Conservation (phyloP, 768 basidiomycete genomes). For the Melanogaster broomeanus region DNA sequence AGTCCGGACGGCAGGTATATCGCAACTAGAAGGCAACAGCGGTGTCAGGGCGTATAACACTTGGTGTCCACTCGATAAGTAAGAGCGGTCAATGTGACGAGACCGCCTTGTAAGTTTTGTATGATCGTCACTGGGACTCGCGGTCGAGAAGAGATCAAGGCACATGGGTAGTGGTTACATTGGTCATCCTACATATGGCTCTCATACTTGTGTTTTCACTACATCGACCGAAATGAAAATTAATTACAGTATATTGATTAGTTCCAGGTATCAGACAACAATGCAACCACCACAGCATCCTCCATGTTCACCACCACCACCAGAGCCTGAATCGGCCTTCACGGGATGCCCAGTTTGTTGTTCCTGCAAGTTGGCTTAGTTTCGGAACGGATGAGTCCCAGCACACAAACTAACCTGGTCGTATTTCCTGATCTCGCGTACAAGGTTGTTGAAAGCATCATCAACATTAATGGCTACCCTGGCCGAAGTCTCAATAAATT, state of each 20-base stretch:
- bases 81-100: conserved; percentile 64
- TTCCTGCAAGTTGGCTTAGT: conserved; percentile 44
- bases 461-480: conserved; percentile 97
- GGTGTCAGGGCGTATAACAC: conserved; percentile 76
- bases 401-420: conserved; percentile 66
- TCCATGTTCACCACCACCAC: conserved; percentile 50
- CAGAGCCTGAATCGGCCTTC: conserved; percentile 45
- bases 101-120: conserved; percentile 29
- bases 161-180: conserved; percentile 15
- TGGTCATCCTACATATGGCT: not conserved
- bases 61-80: conserved; percentile 81
- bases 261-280: conserved; percentile 41
- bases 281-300: conserved; percentile 75
- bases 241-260: conserved; percentile 5
- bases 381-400: not conserved
- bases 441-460: conserved; percentile 91
- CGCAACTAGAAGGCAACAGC: conserved; percentile 83
- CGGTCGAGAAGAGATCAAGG: conserved; percentile 25
- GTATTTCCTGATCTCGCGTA: conserved; percentile 90
- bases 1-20: conserved; percentile 82
- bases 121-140: conserved; percentile 8
- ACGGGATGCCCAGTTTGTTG: conserved; percentile 77
- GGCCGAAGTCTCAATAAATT: conserved; percentile 95
- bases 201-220: not conserved
- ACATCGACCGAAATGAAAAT: not conserved